These are phyloP conservation scores for Turritis glabra DNA, from an alignment of 345 rosid genomes.

Conservation along the genomic window DNA sequence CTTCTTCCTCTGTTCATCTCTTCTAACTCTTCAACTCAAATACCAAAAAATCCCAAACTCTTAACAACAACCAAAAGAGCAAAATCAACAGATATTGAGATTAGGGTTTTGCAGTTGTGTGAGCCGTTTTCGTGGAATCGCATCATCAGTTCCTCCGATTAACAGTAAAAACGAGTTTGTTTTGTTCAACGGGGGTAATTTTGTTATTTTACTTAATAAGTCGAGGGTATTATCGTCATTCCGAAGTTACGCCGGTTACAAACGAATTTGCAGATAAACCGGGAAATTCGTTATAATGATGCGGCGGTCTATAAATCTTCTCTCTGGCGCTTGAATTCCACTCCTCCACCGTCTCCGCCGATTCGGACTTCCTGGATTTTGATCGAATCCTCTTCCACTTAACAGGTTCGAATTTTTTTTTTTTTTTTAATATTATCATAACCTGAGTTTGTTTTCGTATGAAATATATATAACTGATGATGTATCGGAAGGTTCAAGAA, in stretches of 20 bases:
- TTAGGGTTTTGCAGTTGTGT: conserved; percentile 37
- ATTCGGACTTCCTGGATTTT: neutral
- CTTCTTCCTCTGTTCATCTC: conserved; percentile 83
- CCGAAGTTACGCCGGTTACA: conserved; percentile 17
- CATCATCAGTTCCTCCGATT: neutral
- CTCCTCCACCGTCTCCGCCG: conserved; percentile 7
- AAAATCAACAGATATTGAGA: conserved; percentile 6
- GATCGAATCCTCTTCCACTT: neutral
- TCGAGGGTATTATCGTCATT: conserved; percentile 17
- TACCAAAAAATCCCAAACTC: neutral
- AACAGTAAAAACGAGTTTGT: neutral
- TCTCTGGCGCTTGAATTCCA: conserved; percentile 36
- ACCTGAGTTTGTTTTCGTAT: neutral
- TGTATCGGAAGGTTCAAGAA: neutral
- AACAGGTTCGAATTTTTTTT: conserved; percentile 22
- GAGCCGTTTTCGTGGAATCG: conserved; percentile 11
- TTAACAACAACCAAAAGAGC: neutral
- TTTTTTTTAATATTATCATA: neutral
- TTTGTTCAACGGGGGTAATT: neutral
- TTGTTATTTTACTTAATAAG: neutral
- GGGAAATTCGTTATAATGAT: conserved; percentile 10
- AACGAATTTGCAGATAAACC: conserved; percentile 31
- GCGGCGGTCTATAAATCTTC: conserved; percentile 36
- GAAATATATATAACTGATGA: conserved; percentile 1
- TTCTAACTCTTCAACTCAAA: conserved; percentile 5